Evolutionary conservation across 2,329 filamentous ascomycete genomes (phyloP).

Genomic region (Fusarium sp.): DNA sequence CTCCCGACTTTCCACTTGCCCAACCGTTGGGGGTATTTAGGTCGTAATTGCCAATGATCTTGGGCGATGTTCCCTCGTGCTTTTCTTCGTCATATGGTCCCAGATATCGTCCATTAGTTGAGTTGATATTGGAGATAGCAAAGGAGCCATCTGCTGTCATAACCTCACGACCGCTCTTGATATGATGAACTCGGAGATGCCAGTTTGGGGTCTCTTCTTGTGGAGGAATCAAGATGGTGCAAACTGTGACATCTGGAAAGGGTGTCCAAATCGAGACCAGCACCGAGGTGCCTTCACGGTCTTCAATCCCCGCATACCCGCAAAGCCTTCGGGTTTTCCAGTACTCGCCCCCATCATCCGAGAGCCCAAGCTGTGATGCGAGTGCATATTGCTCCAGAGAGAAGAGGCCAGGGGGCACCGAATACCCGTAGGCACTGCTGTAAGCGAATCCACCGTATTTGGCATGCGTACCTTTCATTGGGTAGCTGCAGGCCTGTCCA

Average conservation of each 20-base stretch:
- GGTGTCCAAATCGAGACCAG: constrained; percentile 79
- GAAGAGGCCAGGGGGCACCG: constrained; percentile 80
- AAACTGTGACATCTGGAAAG: constrained; percentile 75
- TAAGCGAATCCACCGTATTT: constrained; percentile 87
- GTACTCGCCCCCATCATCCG: constrained; percentile 81
- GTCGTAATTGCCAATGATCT: constrained; percentile 73
- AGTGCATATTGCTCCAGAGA: constrained; percentile 82
- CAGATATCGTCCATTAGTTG: constrained; percentile 63
- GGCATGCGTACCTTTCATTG: constrained; percentile 83
- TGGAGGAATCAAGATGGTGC: constrained; percentile 75
- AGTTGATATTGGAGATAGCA: constrained; percentile 71
- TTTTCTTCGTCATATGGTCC: constrained; percentile 61
- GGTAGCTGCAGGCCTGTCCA: constrained; percentile 85
- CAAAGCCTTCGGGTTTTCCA: constrained; percentile 82
- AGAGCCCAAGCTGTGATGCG: constrained; percentile 80
- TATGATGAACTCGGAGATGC: constrained; percentile 75
- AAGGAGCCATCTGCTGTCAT: constrained; percentile 82
- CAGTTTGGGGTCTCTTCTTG: constrained; percentile 71
- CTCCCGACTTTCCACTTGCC: constrained; percentile 63
- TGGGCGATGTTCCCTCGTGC: constrained; percentile 66
- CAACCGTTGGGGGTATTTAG: constrained; percentile 66
- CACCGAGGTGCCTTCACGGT: constrained; percentile 67
- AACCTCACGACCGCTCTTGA: constrained; percentile 71
- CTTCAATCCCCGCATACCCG: constrained; percentile 73
- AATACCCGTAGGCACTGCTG: constrained; percentile 81